These are phyloP conservation scores for Colletotrichum navitas DNA, from an alignment of 2,329 filamentous ascomycete genomes.

Conservation along the genomic window DNA sequence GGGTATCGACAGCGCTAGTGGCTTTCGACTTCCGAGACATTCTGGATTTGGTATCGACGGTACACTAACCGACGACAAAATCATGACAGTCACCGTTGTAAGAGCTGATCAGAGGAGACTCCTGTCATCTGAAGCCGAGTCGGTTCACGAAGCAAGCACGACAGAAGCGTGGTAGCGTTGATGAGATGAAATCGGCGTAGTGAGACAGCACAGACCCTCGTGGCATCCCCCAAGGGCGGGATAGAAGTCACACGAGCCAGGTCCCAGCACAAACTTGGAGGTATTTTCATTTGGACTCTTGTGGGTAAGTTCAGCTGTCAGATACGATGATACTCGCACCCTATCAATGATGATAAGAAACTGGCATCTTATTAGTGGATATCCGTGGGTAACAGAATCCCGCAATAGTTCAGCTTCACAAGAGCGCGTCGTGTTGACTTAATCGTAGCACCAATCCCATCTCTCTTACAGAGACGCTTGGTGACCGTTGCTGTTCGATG, in stretches of 20 bases:
- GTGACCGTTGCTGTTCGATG: neutral
- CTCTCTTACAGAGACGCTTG: neutral
- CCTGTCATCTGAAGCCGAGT: neutral
- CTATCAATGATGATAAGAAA: neutral
- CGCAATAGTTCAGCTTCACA: neutral
- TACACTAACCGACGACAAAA: neutral
- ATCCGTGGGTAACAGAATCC: neutral
- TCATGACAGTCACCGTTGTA: neutral
- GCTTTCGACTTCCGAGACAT: slow-evolving; percentile 29
- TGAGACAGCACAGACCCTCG: slow-evolving; percentile 28
- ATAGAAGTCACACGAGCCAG: slow-evolving; percentile 7
- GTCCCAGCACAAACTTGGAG: slow-evolving; percentile 20
- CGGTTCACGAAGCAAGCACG: slow-evolving; percentile 3
- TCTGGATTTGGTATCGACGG: neutral
- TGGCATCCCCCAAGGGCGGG: slow-evolving; percentile 20
- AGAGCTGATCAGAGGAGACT: neutral
- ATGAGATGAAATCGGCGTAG: slow-evolving; percentile 2
- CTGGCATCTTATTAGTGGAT: neutral
- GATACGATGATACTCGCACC: neutral
- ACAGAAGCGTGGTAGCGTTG: neutral
- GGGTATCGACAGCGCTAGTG: slow-evolving; percentile 20
- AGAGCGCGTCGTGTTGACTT: neutral
- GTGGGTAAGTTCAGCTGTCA: neutral
- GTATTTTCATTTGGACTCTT: neutral
- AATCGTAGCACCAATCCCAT: neutral